A percentile compares a stretch with the other conserved stretches of the same genome.
Evolutionary conservation across 208 protist genomes (phyloP).

Genomic region (Vickermania spadyakhi): DNA sequence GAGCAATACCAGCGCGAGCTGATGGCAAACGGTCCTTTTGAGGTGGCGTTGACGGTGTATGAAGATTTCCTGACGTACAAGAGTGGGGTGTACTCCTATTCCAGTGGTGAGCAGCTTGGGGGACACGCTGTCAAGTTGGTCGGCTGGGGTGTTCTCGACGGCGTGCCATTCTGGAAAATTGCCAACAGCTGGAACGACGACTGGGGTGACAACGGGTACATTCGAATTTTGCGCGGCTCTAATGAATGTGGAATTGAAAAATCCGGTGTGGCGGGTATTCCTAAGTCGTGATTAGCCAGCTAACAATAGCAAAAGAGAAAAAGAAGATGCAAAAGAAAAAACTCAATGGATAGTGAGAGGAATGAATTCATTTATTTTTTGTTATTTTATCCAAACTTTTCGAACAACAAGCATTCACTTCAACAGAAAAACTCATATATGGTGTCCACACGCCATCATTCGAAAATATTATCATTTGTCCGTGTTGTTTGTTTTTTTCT

Average conservation of each 20-base stretch:
- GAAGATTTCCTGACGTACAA: constrained; percentile 86
- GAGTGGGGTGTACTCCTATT: constrained; percentile 85
- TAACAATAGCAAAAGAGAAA: too few relatives aligned
- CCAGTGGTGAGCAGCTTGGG: constrained; percentile 43
- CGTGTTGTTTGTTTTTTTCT: too few relatives aligned
- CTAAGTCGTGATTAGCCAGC: constrained; percentile 9
- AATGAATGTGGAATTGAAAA: constrained; percentile 80
- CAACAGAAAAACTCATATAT: too few relatives aligned
- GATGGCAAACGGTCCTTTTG: constrained; percentile 78
- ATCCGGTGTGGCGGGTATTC: constrained; percentile 34
- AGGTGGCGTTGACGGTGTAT: constrained; percentile 87
- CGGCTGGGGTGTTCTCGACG: constrained; percentile 76
- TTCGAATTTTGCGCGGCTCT: constrained; percentile 59
- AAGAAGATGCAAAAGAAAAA: too few relatives aligned
- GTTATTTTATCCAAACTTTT: too few relatives aligned
- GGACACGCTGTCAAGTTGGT: constrained; percentile 84
- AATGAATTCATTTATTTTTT: too few relatives aligned
- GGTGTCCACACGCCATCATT: too few relatives aligned
- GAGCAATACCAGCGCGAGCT: constrained; percentile 76
- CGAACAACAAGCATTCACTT: too few relatives aligned
- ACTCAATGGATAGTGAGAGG: constrained; percentile 11
- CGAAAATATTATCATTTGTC: too few relatives aligned
- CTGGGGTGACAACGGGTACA: constrained; percentile 87
- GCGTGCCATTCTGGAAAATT: constrained; percentile 82
- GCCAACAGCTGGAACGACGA: constrained; percentile 85